A percentile compares a stretch with the other conserved stretches of the same genome.
Evolutionary conservation across 306 rosid species (phyloP).

Genomic region (Castanopsis chinensis): DNA sequence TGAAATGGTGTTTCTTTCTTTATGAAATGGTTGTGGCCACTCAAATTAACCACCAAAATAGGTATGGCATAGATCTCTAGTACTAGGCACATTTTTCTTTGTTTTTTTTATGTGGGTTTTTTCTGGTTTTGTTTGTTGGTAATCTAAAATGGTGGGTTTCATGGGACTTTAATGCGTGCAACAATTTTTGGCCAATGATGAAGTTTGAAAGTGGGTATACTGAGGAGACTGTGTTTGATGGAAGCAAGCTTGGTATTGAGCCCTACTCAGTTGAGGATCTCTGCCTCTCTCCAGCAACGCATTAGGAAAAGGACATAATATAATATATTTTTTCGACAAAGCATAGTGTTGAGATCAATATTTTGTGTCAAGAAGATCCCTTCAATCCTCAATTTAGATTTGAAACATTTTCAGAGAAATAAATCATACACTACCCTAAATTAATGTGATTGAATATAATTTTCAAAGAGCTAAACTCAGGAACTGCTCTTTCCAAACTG

Average conservation of each 20-base stretch:
- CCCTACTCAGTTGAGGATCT: constrained; percentile 84
- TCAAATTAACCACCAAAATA: constrained; percentile 66
- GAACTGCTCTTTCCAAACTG: not conserved
- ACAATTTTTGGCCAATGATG: constrained; percentile 77
- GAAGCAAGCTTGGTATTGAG: constrained; percentile 92
- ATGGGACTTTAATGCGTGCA: constrained; percentile 22
- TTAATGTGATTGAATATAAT: not conserved
- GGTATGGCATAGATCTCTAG: constrained; percentile 71
- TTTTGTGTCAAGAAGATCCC: not conserved
- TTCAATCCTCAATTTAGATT: not conserved
- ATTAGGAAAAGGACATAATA: not conserved
- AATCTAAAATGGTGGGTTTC: constrained; percentile 16
- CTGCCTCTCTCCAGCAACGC: not conserved
- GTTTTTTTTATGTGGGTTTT: not conserved
- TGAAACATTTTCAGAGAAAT: not conserved
- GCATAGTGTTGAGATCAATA: not conserved
- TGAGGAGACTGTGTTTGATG: constrained; percentile 95
- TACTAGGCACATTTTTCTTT: not conserved
- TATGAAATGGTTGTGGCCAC: constrained; percentile 76
- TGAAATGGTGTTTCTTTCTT: constrained; percentile 60
- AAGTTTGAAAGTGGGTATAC: constrained; percentile 89
- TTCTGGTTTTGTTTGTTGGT: not conserved
- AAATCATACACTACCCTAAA: not conserved
- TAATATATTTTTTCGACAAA: not conserved
- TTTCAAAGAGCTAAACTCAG: not conserved